Evolutionary conservation across 2,329 filamentous ascomycete species (phyloP).

Genomic region (Venturiaceae sp.): DNA sequence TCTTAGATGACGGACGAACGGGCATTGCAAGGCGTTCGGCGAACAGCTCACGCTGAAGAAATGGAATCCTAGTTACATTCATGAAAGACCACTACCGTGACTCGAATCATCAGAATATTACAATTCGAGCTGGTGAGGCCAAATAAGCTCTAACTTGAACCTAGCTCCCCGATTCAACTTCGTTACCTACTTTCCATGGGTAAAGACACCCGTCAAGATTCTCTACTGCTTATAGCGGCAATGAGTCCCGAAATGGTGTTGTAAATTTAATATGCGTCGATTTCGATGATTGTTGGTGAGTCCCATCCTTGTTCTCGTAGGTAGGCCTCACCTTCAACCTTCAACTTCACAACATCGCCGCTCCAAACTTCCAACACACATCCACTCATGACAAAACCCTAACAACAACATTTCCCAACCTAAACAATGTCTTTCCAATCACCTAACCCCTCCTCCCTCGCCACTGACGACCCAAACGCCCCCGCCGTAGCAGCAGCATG

Average conservation of each 20-base stretch:
- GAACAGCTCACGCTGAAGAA: background rate
- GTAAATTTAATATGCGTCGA: no score
- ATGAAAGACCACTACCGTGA: background rate
- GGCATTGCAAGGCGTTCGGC: background rate
- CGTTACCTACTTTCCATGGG: no score
- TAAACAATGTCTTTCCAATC: background rate
- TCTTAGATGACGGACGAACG: background rate
- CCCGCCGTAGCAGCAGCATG: slow-evolving; percentile 74
- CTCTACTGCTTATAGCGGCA: no score
- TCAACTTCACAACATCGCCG: background rate
- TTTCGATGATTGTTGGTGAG: no score
- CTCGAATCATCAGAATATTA: no score
- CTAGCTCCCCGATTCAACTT: no score
- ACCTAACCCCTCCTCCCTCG: background rate
- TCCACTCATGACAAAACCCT: background rate
- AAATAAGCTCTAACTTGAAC: no score
- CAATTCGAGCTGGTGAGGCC: no score
- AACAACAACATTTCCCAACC: background rate
- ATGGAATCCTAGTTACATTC: background rate
- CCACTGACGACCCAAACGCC: slow-evolving; percentile 53
- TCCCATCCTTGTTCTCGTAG: no score
- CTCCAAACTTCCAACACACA: background rate
- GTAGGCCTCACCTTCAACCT: no score
- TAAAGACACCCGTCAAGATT: no score
- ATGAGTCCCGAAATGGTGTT: no score